These are phyloP conservation scores for Blastobotrys serpentis DNA, from an alignment of 1,139 yeast species.

Conservation along the genomic window DNA sequence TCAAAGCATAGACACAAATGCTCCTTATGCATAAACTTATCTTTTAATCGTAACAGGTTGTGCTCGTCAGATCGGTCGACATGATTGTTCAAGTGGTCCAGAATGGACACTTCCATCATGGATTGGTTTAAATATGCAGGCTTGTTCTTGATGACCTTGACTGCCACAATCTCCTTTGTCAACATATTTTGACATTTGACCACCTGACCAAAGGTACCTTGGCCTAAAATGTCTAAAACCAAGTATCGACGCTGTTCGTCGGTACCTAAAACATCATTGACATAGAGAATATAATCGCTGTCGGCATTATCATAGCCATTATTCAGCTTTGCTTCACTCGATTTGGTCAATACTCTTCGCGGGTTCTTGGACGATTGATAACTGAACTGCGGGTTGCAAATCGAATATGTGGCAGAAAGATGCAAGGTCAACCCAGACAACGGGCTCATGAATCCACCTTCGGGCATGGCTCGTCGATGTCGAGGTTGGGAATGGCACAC, in stretches of 20 bases:
- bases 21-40: slow-evolving; percentile 87
- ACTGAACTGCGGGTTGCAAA: slow-evolving; percentile 85
- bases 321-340: slow-evolving; percentile 77
- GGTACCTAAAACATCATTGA: slow-evolving; percentile 86
- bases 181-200: slow-evolving; percentile 92
- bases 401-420: slow-evolving; percentile 73
- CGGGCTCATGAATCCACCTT: slow-evolving; percentile 82
- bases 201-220: slow-evolving; percentile 98
- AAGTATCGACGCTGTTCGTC: slow-evolving; percentile 83
- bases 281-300: slow-evolving; percentile 87
- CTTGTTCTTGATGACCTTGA: slow-evolving; percentile 88
- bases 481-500: slow-evolving; percentile 63
- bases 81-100: slow-evolving; percentile 75
- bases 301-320: slow-evolving; percentile 88
- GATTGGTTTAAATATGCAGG: slow-evolving; percentile 92
- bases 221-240: slow-evolving; percentile 87
- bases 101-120: slow-evolving; percentile 80
- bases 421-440: slow-evolving; percentile 76
- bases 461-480: slow-evolving; percentile 76
- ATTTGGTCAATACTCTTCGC: slow-evolving; percentile 86
- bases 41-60: slow-evolving; percentile 74
- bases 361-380: slow-evolving; percentile 88
- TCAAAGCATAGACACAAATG: slow-evolving; percentile 94
- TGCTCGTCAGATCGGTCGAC: slow-evolving; percentile 68
- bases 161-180: slow-evolving; percentile 89